Evolutionary conservation across 2,329 filamentous ascomycete genomes (phyloP), one percentile per base, ranked within the genome.

Genomic region (Aspergillus brasiliensis): DNA sequence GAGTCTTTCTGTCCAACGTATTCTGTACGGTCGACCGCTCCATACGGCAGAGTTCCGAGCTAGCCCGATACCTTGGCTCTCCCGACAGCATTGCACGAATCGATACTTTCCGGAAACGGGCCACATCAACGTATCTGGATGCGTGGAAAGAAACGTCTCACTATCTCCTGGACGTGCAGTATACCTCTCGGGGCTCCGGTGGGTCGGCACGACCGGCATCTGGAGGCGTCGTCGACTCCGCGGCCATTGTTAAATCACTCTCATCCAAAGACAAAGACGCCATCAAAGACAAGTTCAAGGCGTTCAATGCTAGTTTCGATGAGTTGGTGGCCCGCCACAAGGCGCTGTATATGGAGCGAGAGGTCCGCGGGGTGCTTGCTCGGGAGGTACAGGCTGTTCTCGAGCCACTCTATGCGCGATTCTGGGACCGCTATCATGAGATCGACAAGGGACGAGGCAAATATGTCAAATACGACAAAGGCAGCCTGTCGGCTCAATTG

Each of bases 381-480:
- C 88, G 89, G 68, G 93, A 97, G 71, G 89, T 98, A 64, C 91
- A 95, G 75, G 88, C 89, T 69, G 91, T 97, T 79, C 88, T 99
- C 58, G 94, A 98, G 78, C 93, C 94, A 57, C 83, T 99, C 13
- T 99, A 99, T 79, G 90, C 90, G 63, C 86, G 95, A 48, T 99
- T 99, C 78, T 98, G 92, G 88, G 95, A 98, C 77, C 86, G 94
- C 27, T 99, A 99, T 74, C 93, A 97, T 74, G 95, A 98, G 78
- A 88, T 98, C 65, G 94, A 98, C 78, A 97, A 97, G 81, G 95
- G 95, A 61, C 96, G 93, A 79, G 94, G 94, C 67, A 99, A 99
- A 78, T 96, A 98, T 77, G 92, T 96, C 75, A 97, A 96, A 80
- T 98, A 97, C 75, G 93, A 97, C 80, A 97, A 97, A 81, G 83